Percentiles rank a stretch among this genome's conserved stretches.
Evolutionary conservation across 2,329 filamentous ascomycete genomes (phyloP).

Genomic region (Lecanoromycetidae sp.): DNA sequence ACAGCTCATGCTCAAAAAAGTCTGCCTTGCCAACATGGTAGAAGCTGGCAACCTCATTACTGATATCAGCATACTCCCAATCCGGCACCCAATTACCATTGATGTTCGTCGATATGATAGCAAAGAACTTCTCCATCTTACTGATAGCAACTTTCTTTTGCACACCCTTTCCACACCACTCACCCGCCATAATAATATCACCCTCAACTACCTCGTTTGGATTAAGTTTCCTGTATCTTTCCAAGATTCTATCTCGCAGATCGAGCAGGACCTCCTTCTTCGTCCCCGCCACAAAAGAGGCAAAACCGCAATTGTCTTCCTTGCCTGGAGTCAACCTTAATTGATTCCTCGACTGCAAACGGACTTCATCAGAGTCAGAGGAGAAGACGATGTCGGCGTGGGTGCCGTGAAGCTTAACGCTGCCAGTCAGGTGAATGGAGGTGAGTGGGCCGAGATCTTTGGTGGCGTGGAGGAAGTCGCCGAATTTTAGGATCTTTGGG

Average conservation of each 20-base stretch:
- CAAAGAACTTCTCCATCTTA: slow-evolving; percentile 3
- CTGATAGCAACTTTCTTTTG: slow-evolving; percentile 9
- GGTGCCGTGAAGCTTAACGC: slow-evolving; percentile 26
- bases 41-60: neutral
- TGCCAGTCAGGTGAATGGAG: slow-evolving; percentile 22
- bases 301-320: slow-evolving; percentile 8
- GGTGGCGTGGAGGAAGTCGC: slow-evolving; percentile 6
- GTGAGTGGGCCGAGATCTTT: neutral
- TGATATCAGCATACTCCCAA: slow-evolving; percentile 1
- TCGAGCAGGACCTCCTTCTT: neutral
- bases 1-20: slow-evolving; percentile 1
- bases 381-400: slow-evolving; percentile 24
- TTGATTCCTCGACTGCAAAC: slow-evolving; percentile 6
- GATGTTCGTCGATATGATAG: slow-evolving; percentile 5
- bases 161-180: slow-evolving; percentile 9
- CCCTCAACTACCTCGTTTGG: neutral
- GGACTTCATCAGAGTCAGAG: neutral
- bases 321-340: neutral
- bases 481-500: slow-evolving; percentile 12
- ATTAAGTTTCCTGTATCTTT: slow-evolving; percentile 2
- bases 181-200: slow-evolving; percentile 7
- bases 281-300: neutral
- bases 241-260: neutral
- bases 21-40: slow-evolving; percentile 9
- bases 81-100: slow-evolving; percentile 8